Evolutionary conservation across 2,329 filamentous ascomycete genomes (phyloP).

Genomic region (Fusarium tjaetaba): DNA sequence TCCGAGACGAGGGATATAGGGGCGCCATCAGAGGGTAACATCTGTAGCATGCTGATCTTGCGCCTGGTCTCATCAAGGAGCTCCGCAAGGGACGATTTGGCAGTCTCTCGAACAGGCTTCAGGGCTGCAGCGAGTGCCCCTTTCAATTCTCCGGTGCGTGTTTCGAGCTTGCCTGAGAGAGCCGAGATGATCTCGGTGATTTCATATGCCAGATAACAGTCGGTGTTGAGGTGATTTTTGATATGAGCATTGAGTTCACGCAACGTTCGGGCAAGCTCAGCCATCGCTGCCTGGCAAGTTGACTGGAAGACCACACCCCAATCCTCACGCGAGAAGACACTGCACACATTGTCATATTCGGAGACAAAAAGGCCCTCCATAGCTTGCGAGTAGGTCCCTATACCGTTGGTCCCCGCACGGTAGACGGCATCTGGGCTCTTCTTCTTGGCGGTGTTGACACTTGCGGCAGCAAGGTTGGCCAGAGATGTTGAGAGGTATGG

Average conservation of each 20-base stretch:
- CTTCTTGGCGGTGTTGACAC: constrained; percentile 83
- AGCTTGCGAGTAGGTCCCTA: constrained; percentile 86
- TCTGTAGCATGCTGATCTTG: constrained; percentile 71
- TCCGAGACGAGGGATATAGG: constrained; percentile 82
- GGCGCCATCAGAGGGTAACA: constrained; percentile 80
- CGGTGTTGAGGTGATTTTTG: constrained; percentile 83
- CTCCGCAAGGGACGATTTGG: constrained; percentile 84
- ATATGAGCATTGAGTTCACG: constrained; percentile 91
- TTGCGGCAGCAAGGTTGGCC: constrained; percentile 87
- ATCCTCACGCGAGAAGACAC: constrained; percentile 85
- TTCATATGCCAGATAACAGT: constrained; percentile 95
- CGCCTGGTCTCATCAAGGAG: constrained; percentile 85
- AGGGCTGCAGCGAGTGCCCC: constrained; percentile 83
- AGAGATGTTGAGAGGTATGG: constrained; percentile 86
- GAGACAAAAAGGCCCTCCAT: constrained; percentile 88
- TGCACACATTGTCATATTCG: constrained; percentile 91
- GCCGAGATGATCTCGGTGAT: constrained; percentile 89
- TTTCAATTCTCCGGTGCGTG: constrained; percentile 86
- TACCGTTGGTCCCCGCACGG: constrained; percentile 87
- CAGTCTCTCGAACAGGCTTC: constrained; percentile 90
- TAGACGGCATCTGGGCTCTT: constrained; percentile 87
- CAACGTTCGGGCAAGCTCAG: constrained; percentile 85
- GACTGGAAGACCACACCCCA: constrained; percentile 82
- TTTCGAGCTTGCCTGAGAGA: constrained; percentile 81
- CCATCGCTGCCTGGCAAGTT: constrained; percentile 80